Evolutionary conservation across 352 stramenopile species (phyloP).

Genomic region (Globisporangium canariense): DNA sequence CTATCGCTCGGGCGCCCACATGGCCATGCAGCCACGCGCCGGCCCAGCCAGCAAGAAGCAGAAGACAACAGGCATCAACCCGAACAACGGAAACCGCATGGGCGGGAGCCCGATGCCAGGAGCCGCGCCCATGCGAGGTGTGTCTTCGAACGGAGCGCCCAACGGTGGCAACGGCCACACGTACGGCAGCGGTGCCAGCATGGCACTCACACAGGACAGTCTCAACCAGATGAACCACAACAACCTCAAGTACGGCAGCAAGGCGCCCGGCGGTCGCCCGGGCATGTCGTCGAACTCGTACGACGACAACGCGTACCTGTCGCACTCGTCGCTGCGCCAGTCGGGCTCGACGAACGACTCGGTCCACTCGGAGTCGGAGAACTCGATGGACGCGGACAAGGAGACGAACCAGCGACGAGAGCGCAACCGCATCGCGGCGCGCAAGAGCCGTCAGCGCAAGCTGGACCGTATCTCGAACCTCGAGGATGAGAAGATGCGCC

Average conservation of each 20-base stretch:
- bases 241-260: conserved; percentile 45
- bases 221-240: conserved; percentile 52
- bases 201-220: conserved; percentile 49
- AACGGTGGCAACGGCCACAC: conserved; percentile 1
- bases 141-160: not conserved
- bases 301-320: conserved; percentile 63
- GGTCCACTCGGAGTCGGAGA: conserved; percentile 64
- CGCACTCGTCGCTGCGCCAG: conserved; percentile 27
- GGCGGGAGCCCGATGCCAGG: not conserved
- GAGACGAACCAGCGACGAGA: conserved; percentile 82
- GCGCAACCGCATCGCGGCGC: conserved; percentile 79
- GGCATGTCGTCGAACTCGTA: conserved; percentile 34
- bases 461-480: conserved; percentile 85
- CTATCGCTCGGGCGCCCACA: conserved; percentile 46
- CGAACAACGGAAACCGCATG: not conserved
- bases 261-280: conserved; percentile 17
- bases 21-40: conserved; percentile 51
- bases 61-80: conserved; percentile 35
- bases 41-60: conserved; percentile 56
- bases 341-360: conserved; percentile 59
- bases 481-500: conserved; percentile 84
- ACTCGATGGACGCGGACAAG: conserved; percentile 51
- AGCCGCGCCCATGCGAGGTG: not conserved
- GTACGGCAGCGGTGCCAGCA: conserved; percentile 1
- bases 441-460: conserved; percentile 82